Evolutionary conservation across 176 grass and related monocot species (phyloP), one percentile per base, ranked within the genome.

Genomic region (Cenchrus fungigraminus): DNA sequence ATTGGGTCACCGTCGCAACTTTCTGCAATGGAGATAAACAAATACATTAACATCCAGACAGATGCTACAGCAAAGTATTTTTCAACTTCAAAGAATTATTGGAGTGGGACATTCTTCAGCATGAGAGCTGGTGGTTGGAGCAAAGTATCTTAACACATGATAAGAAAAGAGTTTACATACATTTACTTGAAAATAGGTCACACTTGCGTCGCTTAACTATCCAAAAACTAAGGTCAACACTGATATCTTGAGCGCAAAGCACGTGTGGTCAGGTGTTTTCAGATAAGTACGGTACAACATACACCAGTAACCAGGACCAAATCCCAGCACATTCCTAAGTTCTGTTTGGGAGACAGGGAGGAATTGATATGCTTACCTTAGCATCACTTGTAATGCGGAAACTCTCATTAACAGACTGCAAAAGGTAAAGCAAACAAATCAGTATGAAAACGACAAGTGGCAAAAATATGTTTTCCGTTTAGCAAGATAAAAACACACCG

Each of bases 331-430:
- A 74, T 83, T 83, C 16, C 17, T 74, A 72, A 68, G 49, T 74
- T 68, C 15, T 69, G 61, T 61, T 79, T 78, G 16, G 34, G 72
- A 62, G 9, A 82, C n/a, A 71, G 56, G 46, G 28, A 73, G 15
- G 28, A 83, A 43, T 8, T 85, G 43, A 51, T 61, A 85, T 61
- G 17, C 9, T 83, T 92, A 99, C 97, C 86, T 86, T 89, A 68
- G 86, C 90, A 83, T 96, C 97, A 77, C 97, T 99, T 85, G 97
- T 94, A 56, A 99, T 58, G 49, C 75, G 97, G 76, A 76, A 84
- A 83, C 76, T 92, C 75, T 90, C 90, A 80, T 89, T 86, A 59
- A 92, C 81, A 70, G 94, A 87, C 97, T 99, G 92, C 76, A 93
- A 31, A 80, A 85, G 71, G 9, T 55, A 43, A 84, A 76, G 74